Base-by-base conservation (phyloP, 2,329 filamentous ascomycete species). In the Xylaria sp. region DNA sequence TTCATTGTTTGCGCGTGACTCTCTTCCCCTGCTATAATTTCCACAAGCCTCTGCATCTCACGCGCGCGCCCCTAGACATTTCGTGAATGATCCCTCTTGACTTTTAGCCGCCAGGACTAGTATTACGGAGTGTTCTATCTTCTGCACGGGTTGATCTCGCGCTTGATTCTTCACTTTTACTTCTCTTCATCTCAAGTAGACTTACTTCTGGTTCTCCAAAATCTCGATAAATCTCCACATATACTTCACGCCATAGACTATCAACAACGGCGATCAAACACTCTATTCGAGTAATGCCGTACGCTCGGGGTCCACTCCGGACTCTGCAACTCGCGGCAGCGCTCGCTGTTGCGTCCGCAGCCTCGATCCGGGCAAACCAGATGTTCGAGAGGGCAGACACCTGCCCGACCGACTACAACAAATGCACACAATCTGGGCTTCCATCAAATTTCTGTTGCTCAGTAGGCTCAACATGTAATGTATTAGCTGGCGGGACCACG, bases 371-470 rank as follows among this genome's bases (percentile, higher is more conserved):
- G 25, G 63, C 73, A 23, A 71, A 70, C 60, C 67, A 71, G 42
- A 57, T 85, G 50, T 80, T 84, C 67, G 70, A 73, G 60, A 79
- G 83, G 59, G 75, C 77, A 46, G 76, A 78, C 42, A 82, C 79
- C 38, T 90, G 88, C 75, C 77, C 82, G 40, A 80, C 83, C 37
- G 71, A 79, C 53, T 82, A 86, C 59, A 74, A 77, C 17, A 79
- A 81, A 67, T 92, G 89, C 72, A 76, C 82, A 23, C 73, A 75
- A 57, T 64, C 77, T 28, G 79, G 78, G 31, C 80, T 91, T 21
- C 88, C 89, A 1, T 79, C 78, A 54, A 81, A 84, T 73, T 92
- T 93, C 73, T 92, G 90, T 79, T 94, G 91, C 72, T 76, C 82
- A 3, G 64, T 76, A 28, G 76, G 74, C 17, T 78, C 81, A 6